Base-by-base conservation (phyloP, 192 early-diverging fungal species). In the Backusella parvicylindrica region DNA sequence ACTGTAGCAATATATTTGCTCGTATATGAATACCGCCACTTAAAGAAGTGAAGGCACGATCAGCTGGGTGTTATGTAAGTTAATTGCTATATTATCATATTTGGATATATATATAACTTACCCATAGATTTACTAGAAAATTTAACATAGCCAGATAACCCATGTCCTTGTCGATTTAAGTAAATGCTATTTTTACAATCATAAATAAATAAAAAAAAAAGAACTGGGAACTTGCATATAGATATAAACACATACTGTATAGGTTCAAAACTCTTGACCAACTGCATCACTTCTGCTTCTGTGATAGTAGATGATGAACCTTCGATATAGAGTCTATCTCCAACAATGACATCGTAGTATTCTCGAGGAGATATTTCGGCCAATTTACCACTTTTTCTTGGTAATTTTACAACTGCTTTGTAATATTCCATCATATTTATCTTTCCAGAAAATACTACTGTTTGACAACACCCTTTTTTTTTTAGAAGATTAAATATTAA, bases 21-120 rank as follows among this genome's bases (percentile, higher is more conserved):
- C 56, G 33, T 43, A 43, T 43, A 31, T 79, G 50, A 18, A 68
- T 63, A 18, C 60, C 64, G 30, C 77, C 75, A 67, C 83, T 82
- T 13, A 80, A 83, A 1, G 81, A 47, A n/a, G 84, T 76, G 60
- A 75, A 85, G 11, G 84, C 84, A 38, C 75, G 67, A 41, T 85
- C 84, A 31, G 84, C 84, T 78, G 64, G 0, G 41, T 43, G 11
- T 43, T 43, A 43, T 43, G 41, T 43, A 15, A 15, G 41, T 43
- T 43, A 43, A 43, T 43, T 43, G 12, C 13, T 43, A 1, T 43
- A 15, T 43, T 43, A 43, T 7, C 15, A 15, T 43, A 15, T 43
- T 11, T 43, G 12, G 15, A 43, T 43, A 43, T 43, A 7, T 71
- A 41, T 64, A 8, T 64, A 31, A 11, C 3, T 31, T 79, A 79